phyloP scores from a whole-genome alignment of 345 rosid genomes.

The Tarenaya hassleriana region DNA sequence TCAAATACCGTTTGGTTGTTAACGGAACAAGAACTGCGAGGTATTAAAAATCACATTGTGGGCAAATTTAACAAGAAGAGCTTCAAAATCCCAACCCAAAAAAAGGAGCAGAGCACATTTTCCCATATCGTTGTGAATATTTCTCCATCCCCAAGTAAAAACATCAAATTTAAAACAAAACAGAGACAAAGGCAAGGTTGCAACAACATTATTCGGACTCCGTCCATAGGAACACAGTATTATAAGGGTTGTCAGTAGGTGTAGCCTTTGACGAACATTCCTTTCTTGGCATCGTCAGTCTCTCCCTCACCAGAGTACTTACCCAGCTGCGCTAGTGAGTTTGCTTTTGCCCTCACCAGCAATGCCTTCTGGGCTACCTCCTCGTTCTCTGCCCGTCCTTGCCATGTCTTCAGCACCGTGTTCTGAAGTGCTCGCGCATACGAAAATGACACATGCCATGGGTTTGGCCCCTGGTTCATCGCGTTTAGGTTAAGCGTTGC shows the following conservation, averaged over 20 bases:
- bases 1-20: no score
- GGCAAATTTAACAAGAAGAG: no score
- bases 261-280: constrained; percentile 97
- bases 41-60: no score
- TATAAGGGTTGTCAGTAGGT: constrained; percentile 50
- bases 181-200: no score
- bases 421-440: constrained; percentile 96
- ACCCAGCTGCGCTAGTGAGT: constrained; percentile 93
- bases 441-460: constrained; percentile 98
- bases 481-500: constrained; percentile 92
- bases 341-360: constrained; percentile 90
- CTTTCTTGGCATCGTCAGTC: constrained; percentile 85
- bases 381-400: constrained; percentile 72
- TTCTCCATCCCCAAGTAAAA: no score
- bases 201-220: no score
- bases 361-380: constrained; percentile 83
- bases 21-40: no score
- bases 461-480: constrained; percentile 96
- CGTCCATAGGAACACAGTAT: no score
- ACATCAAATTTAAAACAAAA: no score
- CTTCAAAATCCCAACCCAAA: no score
- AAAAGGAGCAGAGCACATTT: no score
- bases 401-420: constrained; percentile 92
- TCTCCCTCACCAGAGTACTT: constrained; percentile 80
- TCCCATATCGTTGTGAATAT: no score